phyloP scores from a whole-genome alignment of 2,329 filamentous ascomycete genomes.

The Chaetothyriales sp. region DNA sequence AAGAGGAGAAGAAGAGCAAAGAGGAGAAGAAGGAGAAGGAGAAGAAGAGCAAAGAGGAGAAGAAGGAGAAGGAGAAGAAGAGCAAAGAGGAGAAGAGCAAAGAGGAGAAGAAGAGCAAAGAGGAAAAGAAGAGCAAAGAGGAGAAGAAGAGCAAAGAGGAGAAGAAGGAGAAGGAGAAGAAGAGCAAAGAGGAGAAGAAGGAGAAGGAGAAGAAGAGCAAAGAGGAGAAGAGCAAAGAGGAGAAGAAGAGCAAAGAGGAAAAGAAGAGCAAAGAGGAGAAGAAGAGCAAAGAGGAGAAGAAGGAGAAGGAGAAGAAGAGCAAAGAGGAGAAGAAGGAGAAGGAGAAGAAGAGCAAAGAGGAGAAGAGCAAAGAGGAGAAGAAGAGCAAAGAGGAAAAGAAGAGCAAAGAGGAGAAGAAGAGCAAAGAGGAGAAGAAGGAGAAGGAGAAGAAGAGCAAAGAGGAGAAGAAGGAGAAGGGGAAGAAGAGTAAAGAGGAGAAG shows the following conservation, averaged over 20 bases:
- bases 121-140: too few species aligned
- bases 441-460: conserved; percentile 19
- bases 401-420: conserved; percentile 5
- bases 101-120: too few species aligned
- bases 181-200: conserved; percentile 14
- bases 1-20: too few species aligned
- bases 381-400: conserved; percentile 1
- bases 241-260: conserved; percentile 20
- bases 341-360: not conserved
- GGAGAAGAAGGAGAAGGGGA: conserved; percentile 22
- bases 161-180: conserved; percentile 18
- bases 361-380: not conserved
- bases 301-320: not conserved
- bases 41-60: too few species aligned
- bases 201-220: conserved; percentile 3
- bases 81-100: too few species aligned
- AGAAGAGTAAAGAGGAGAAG: conserved; percentile 22
- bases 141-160: conserved; percentile 16
- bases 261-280: conserved; percentile 22
- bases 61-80: too few species aligned
- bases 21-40: too few species aligned
- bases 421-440: conserved; percentile 17
- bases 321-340: not conserved
- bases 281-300: conserved; percentile 22
- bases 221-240: conserved; percentile 17